Conservation (phyloP, 78 protist species). For the Protostelium mycophagum region DNA sequence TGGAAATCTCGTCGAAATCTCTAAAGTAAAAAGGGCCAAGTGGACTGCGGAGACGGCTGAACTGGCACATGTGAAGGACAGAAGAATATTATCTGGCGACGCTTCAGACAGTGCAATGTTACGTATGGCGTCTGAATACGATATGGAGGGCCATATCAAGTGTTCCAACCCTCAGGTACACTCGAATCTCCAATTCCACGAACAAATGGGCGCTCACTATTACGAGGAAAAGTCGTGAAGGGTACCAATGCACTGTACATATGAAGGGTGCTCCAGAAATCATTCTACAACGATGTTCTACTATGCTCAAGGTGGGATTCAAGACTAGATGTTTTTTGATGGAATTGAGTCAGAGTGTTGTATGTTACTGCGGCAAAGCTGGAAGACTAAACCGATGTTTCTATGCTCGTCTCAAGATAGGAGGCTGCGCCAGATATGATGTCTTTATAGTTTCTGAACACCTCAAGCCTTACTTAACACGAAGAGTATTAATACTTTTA, state of each 20-base stretch:
- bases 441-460: too few relatives aligned
- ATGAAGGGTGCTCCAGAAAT: constrained; percentile 89
- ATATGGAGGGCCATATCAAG: not conserved
- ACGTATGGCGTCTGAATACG: not conserved
- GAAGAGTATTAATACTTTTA: too few relatives aligned
- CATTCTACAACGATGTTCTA: constrained; percentile 38
- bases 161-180: not conserved
- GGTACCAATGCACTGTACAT: constrained; percentile 13
- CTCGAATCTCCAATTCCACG: constrained; percentile 61
- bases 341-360: too few relatives aligned
- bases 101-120: constrained; percentile 73
- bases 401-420: too few relatives aligned
- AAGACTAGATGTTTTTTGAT: constrained; percentile 17
- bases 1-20: too few relatives aligned
- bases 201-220: constrained; percentile 68
- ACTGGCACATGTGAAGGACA: constrained; percentile 38
- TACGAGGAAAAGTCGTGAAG: constrained; percentile 7
- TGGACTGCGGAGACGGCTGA: not conserved
- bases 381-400: too few relatives aligned
- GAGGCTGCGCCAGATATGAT: too few relatives aligned
- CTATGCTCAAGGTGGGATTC: constrained; percentile 20
- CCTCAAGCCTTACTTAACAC: too few relatives aligned
- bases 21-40: constrained; percentile 52
- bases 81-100: constrained; percentile 56
- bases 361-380: too few relatives aligned